Base-by-base conservation (phyloP, 2,329 filamentous ascomycete species). In the Fusarium newnesense region DNA sequence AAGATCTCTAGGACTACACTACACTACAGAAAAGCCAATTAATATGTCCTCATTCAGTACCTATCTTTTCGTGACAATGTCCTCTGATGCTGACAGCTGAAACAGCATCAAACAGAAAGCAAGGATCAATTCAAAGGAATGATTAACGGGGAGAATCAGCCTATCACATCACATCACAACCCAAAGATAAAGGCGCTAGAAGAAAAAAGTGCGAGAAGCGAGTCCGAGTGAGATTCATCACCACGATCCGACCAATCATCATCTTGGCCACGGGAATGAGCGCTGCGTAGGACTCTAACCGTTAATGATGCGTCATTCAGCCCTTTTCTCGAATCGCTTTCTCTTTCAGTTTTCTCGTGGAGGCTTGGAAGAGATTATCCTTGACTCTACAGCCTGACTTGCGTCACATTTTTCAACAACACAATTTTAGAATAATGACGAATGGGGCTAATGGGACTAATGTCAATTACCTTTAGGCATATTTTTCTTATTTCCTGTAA, bases 191-290 rank as follows among this genome's bases (percentile, higher is more conserved):
- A 54, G 37, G 43, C 61, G 52, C 62, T 39, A 60, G 24, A 52
- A 50, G 47, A 13, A 30, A 50, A 49, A 43, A 61, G 39, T 64
- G 58, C 65, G 65, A 69, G 46, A 60, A 65, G 67, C 67, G 67
- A 69, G 59, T 69, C 66, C 66, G 67, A 69, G 32, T 56, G 34
- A 42, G 30, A 44, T 26, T 53, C 30, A 43, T 60, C 42, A 47
- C 24, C 21, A 26, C 7, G 26, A n/a, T 24, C 18, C 36, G n/a
- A 26, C 67, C 67, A 69, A 69, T 69, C 50, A 65, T 1, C 10
- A 50, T 30, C 44, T 32, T 32, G 16, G 11, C 26, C 10, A 21
- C 37, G 34, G 60, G 21, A 61, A 39, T 30, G 50, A 57, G 24
- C 39, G 54, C 12, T 36, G 18, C 30, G 30, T 49, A 36, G 26